Conservation (phyloP, 2,329 filamentous ascomycete species). For the Hypoxylon sp. region DNA sequence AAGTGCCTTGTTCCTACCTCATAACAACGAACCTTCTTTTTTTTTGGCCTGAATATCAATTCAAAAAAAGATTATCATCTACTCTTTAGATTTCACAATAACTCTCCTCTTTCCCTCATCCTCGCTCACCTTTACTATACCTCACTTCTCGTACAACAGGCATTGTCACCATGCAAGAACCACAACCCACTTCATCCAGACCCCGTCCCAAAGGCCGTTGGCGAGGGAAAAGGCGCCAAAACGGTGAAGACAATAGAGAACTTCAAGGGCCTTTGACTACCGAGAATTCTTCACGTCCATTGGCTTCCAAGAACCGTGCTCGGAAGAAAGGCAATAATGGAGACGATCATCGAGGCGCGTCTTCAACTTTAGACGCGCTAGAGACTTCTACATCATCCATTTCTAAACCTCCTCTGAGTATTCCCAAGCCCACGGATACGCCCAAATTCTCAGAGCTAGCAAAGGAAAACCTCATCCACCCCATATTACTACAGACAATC, state of each 20-base stretch:
- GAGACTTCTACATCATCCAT: background rate
- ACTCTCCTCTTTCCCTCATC: constrained; percentile 10
- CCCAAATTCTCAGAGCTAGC: constrained; percentile 31
- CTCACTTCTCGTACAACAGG: constrained; percentile 1
- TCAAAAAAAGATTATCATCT: background rate
- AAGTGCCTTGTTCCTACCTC: background rate
- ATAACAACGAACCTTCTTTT: constrained; percentile 7
- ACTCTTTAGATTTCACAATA: background rate
- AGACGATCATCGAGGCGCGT: background rate
- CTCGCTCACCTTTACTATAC: background rate
- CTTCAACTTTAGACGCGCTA: constrained; percentile 9
- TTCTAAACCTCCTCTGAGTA: constrained; percentile 6
- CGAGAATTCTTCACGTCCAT: background rate
- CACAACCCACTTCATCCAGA: constrained; percentile 5
- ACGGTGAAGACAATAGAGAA: background rate
- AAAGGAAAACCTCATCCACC: constrained; percentile 52
- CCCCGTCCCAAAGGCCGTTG: constrained; percentile 12
- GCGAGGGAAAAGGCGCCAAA: constrained; percentile 13
- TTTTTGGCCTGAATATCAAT: constrained; percentile 1
- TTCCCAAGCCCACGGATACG: constrained; percentile 21
- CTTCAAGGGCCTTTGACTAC: background rate
- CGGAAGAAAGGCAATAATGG: constrained; percentile 1
- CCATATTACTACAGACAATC: constrained; percentile 64
- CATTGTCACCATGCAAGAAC: constrained; percentile 27
- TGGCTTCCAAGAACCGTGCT: background rate